A percentile compares a stretch with the other conserved stretches of the same genome.
Evolutionary conservation across 176 grass and related monocot species (phyloP).

Genomic region (Calamus simplicifolius): DNA sequence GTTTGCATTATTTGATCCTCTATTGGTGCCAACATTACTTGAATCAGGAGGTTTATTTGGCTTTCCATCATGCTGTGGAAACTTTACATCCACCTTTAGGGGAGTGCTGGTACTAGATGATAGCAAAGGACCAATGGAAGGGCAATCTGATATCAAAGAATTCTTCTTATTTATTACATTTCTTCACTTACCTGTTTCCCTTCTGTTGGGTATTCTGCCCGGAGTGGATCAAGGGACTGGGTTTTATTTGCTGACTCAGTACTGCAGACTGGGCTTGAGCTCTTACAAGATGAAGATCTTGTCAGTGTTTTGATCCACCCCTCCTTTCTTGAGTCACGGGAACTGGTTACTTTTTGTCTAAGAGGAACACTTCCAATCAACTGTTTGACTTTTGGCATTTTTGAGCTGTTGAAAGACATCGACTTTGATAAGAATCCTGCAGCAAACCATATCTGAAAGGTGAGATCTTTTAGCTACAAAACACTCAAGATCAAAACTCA

Average conservation of each 20-base stretch:
- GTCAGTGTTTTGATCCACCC: conserved; percentile 27
- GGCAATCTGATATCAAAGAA: conserved; percentile 43
- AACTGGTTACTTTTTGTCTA: conserved; percentile 45
- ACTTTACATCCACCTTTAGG: conserved; percentile 36
- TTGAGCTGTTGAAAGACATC: conserved; percentile 79
- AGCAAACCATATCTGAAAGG: conserved; percentile 6
- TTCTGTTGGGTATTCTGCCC: conserved; percentile 37
- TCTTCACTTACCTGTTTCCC: conserved; percentile 27
- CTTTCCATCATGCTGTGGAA: conserved; percentile 24
- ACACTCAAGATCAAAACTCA: too few relatives aligned
- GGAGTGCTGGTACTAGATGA: conserved; percentile 13
- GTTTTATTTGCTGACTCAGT: conserved; percentile 28
- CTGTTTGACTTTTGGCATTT: conserved; percentile 90
- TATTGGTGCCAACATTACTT: conserved; percentile 28
- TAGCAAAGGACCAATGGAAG: conserved; percentile 26
- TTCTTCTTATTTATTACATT: conserved; percentile 37
- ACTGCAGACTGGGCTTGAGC: conserved; percentile 26
- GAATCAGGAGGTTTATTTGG: conserved; percentile 31
- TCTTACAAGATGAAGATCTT: conserved; percentile 66
- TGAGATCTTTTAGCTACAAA: conserved; percentile 7
- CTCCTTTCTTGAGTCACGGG: conserved; percentile 44
- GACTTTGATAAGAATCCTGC: conserved; percentile 68
- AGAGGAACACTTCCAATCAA: conserved; percentile 55
- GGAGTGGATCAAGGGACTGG: conserved; percentile 28
- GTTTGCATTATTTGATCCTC: conserved; percentile 40